Percentiles rank a stretch among this genome's conserved stretches.
Evolutionary conservation across 371 early-diverging fungal species (phyloP).

Genomic region (Cokeromyces recurvatus): DNA sequence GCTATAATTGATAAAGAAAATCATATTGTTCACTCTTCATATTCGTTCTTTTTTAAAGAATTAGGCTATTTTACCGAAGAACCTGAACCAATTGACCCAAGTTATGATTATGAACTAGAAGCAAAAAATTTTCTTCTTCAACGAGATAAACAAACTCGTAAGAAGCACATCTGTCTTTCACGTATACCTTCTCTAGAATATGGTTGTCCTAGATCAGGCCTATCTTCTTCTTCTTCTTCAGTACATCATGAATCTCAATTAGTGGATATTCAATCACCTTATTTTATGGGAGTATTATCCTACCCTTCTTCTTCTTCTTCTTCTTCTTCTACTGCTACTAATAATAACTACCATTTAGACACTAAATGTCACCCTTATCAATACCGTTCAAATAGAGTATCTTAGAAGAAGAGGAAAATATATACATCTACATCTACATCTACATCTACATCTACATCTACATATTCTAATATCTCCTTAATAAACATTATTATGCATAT

Average conservation of each 20-base stretch:
- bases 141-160: slow-evolving; percentile 16
- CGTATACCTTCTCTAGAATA: slow-evolving; percentile 17
- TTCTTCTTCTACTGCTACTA: neutral
- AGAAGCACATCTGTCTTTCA: slow-evolving; percentile 8
- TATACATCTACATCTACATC: too few species aligned
- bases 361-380: neutral
- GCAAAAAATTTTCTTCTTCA: slow-evolving; percentile 10
- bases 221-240: slow-evolving; percentile 33
- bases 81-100: slow-evolving; percentile 29
- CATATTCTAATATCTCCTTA: too few species aligned
- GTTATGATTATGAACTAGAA: slow-evolving; percentile 26
- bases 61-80: slow-evolving; percentile 33
- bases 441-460: too few species aligned
- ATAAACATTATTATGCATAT: neutral
- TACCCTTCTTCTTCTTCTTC: neutral
- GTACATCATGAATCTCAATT: slow-evolving; percentile 23
- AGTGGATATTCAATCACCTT: slow-evolving; percentile 26
- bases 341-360: too few species aligned
- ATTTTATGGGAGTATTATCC: slow-evolving; percentile 20
- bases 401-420: too few species aligned
- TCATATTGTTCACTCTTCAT: slow-evolving; percentile 26
- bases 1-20: slow-evolving; percentile 32
- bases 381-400: neutral
- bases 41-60: slow-evolving; percentile 29
- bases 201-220: slow-evolving; percentile 22